Evolutionary conservation across 1,284 basidiomycete species (phyloP).

Genomic region (Coriolopsis trogii): DNA sequence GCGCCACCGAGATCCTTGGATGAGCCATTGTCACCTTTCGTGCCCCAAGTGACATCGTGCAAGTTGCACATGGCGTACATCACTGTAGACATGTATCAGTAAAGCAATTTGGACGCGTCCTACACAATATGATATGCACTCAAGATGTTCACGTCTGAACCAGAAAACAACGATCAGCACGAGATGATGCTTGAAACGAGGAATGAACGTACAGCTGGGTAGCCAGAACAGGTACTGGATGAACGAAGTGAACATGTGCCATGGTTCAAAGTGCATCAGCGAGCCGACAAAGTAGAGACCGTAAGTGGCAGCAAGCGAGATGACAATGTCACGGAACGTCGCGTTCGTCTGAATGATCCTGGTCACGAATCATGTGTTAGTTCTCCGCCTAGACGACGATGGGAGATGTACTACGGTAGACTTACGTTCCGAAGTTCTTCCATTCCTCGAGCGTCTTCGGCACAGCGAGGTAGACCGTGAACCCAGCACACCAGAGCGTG

Average conservation of each 20-base stretch:
- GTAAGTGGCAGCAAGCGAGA: conserved; percentile 84
- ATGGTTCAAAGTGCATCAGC: conserved; percentile 87
- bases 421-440: conserved; percentile 68
- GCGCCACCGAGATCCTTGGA: conserved; percentile 87
- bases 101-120: not conserved
- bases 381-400: not conserved
- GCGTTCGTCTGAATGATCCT: conserved; percentile 66
- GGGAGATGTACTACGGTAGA: conserved; percentile 2
- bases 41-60: conserved; percentile 92
- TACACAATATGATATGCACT: conserved; percentile 40
- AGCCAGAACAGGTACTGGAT: conserved; percentile 82
- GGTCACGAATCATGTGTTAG: conserved; percentile 20
- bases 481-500: conserved; percentile 84
- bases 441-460: conserved; percentile 75
- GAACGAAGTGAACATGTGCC: conserved; percentile 95
- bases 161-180: conserved; percentile 4
- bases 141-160: conserved; percentile 82
- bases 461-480: conserved; percentile 84
- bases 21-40: conserved; percentile 87
- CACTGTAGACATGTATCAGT: conserved; percentile 45
- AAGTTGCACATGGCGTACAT: conserved; percentile 92
- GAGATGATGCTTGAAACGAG: conserved; percentile 13
- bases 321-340: conserved; percentile 80
- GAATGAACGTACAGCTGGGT: conserved; percentile 61
- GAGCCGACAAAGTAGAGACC: conserved; percentile 88